Percentiles rank a stretch among this genome's conserved stretches.
Conservation (phyloP, 1,139 yeast species). For the Hemisphaericaspora subhashii region DNA sequence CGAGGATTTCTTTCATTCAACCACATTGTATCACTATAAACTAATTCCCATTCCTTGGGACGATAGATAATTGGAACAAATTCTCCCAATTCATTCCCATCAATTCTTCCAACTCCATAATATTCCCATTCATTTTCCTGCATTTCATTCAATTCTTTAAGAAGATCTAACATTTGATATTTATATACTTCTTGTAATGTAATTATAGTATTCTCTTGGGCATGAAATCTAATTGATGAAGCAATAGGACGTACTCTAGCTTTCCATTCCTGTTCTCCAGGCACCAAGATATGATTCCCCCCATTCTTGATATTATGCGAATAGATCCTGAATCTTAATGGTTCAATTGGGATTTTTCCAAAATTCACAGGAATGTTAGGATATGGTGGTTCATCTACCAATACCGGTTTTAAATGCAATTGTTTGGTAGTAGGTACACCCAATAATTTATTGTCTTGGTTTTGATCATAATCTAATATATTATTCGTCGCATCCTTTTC, state of each 20-base stretch:
- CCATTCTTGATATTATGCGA: slow-evolving; percentile 43
- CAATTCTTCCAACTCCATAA: slow-evolving; percentile 36
- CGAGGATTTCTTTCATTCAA: slow-evolving; percentile 30
- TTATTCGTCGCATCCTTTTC: slow-evolving; percentile 18
- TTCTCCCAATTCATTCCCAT: slow-evolving; percentile 34
- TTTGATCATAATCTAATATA: slow-evolving; percentile 13
- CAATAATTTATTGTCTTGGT: not conserved
- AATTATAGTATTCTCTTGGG: slow-evolving; percentile 26
- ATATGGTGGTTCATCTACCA: slow-evolving; percentile 18
- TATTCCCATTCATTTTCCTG: slow-evolving; percentile 27
- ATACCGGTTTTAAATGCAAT: slow-evolving; percentile 15
- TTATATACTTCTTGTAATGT: slow-evolving; percentile 38
- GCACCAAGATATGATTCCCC: slow-evolving; percentile 24
- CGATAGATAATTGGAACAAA: slow-evolving; percentile 35
- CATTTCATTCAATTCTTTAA: slow-evolving; percentile 29
- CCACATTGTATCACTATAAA: slow-evolving; percentile 36
- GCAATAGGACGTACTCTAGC: slow-evolving; percentile 25
- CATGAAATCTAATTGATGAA: slow-evolving; percentile 30
- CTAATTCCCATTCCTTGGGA: slow-evolving; percentile 31
- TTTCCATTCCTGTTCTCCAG: slow-evolving; percentile 35
- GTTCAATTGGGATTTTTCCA: slow-evolving; percentile 13
- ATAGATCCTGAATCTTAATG: slow-evolving; percentile 32
- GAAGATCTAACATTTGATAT: slow-evolving; percentile 33
- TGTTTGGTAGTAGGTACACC: slow-evolving; percentile 9
- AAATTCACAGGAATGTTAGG: slow-evolving; percentile 20